Evolutionary conservation across 1,284 basidiomycete genomes (phyloP).

Genomic region (Austroboletus niveus): DNA sequence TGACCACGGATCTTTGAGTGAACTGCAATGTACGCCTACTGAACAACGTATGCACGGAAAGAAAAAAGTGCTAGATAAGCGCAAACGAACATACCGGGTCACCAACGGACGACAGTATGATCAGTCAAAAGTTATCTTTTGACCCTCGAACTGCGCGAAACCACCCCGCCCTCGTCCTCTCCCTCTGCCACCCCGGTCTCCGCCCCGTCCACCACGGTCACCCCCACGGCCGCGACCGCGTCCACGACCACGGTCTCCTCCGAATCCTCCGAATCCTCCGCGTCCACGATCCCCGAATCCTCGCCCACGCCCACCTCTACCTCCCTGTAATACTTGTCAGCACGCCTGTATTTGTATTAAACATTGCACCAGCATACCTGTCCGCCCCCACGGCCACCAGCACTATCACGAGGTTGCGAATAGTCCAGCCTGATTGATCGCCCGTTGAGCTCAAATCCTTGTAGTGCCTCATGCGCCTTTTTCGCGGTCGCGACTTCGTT

Average conservation of each 20-base stretch:
- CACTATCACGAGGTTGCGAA: conserved; percentile 78
- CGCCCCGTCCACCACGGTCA: conserved; percentile 39
- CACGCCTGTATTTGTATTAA: conserved; percentile 19
- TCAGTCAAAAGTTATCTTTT: conserved; percentile 72
- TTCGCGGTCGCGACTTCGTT: conserved; percentile 78
- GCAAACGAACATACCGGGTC: neutral
- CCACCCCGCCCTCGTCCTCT: conserved; percentile 62
- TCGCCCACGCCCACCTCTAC: conserved; percentile 30
- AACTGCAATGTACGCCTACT: neutral
- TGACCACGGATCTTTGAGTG: neutral
- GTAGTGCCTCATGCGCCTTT: conserved; percentile 73
- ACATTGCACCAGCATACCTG: conserved; percentile 33
- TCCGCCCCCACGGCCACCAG: conserved; percentile 51
- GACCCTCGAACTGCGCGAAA: conserved; percentile 72
- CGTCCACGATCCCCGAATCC: conserved; percentile 35
- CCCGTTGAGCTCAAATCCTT: conserved; percentile 82
- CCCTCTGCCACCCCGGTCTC: conserved; percentile 44
- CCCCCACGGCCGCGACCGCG: conserved; percentile 32
- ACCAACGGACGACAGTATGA: neutral
- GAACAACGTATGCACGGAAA: neutral
- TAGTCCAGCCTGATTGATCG: conserved; percentile 85
- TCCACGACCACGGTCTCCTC: conserved; percentile 31
- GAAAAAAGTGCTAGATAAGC: neutral
- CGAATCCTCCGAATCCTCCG: conserved; percentile 36
- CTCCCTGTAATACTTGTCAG: conserved; percentile 21